Evolutionary conservation across 805 yeast genomes (phyloP).

Genomic region (Jamesozyma spencerorum): DNA sequence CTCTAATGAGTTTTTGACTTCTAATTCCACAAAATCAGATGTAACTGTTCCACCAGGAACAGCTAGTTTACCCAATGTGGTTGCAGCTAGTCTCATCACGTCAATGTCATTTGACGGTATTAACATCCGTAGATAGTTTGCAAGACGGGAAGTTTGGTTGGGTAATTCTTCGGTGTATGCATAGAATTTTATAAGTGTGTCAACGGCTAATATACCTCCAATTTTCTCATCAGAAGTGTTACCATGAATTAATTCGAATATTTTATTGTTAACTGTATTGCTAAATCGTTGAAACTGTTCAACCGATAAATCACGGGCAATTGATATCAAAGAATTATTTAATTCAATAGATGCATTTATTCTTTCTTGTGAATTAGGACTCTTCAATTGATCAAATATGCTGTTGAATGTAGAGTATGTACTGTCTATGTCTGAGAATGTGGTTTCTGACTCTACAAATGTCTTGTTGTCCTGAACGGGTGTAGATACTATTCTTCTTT

Average conservation of each 20-base stretch:
- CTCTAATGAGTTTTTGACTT: slow-evolving; percentile 81
- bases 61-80: slow-evolving; percentile 80
- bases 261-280: slow-evolving; percentile 76
- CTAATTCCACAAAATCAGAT: slow-evolving; percentile 87
- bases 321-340: slow-evolving; percentile 55
- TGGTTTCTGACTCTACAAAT: slow-evolving; percentile 14
- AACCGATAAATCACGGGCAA: slow-evolving; percentile 71
- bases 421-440: slow-evolving; percentile 20
- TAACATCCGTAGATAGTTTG: slow-evolving; percentile 75
- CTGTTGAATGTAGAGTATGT: slow-evolving; percentile 28
- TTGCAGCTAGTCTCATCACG: slow-evolving; percentile 80
- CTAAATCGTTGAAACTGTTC: slow-evolving; percentile 77
- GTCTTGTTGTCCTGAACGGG: slow-evolving; percentile 13
- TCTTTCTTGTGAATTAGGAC: slow-evolving; percentile 30
- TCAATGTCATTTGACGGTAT: slow-evolving; percentile 75
- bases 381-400: slow-evolving; percentile 32
- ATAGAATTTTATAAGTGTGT: slow-evolving; percentile 75
- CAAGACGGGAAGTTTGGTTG: slow-evolving; percentile 79
- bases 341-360: slow-evolving; percentile 58
- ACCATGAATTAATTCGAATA: slow-evolving; percentile 76
- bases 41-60: slow-evolving; percentile 83
- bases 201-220: slow-evolving; percentile 89
- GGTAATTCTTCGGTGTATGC: slow-evolving; percentile 77
- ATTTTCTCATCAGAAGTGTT: slow-evolving; percentile 61
- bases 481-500: slow-evolving; percentile 10